Evolutionary conservation across 306 rosid genomes (phyloP), one percentile per base, ranked within the genome.

Genomic region (Fragaria vesca): DNA sequence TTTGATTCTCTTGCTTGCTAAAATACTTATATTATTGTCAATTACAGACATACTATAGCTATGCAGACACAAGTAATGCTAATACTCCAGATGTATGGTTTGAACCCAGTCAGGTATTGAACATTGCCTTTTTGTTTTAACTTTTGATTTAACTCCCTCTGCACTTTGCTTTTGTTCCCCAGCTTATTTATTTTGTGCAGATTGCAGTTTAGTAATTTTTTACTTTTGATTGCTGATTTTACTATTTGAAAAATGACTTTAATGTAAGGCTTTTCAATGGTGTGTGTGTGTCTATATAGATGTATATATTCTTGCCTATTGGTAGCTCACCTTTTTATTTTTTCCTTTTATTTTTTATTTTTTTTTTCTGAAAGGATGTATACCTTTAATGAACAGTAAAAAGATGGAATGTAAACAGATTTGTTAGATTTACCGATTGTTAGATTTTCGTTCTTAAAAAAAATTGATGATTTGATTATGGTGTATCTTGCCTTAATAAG

Each of bases 41-140:
- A 79, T 90, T 81, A 69, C 86, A 93, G 98, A 0, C 97, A 34
- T 94, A 94, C 65, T 92, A 89, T 86, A 85, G 92, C 67, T 89
- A 55, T 83, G 88, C 84, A 43, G 98, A 90, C 66, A 77, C 90
- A 76, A 83, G 85, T 26, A 87, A 83, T 71, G 78, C 89, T 75
- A 83, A 86, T 21, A 88, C 82, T 81, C 97, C 99, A 73, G 96
- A 93, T 84, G 99, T 93, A 69, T 93, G 99, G 98, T 88, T 95
- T 91, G 99, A 93, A 60, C 86, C 97, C 60, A 81, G 87, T 62
- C 96, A 91, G 97, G 97, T 90, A 82, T 66, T 17, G 76, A 69
- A 62, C 71, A 72, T 69, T 17, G 20, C 57, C 58, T 48, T 45
- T 62, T 78, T 79, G 72, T 77, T 46, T 61, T 21, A 70, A 40